Evolutionary conservation across 208 protist species (phyloP).

Genomic region (Trypanosoma conorhini): DNA sequence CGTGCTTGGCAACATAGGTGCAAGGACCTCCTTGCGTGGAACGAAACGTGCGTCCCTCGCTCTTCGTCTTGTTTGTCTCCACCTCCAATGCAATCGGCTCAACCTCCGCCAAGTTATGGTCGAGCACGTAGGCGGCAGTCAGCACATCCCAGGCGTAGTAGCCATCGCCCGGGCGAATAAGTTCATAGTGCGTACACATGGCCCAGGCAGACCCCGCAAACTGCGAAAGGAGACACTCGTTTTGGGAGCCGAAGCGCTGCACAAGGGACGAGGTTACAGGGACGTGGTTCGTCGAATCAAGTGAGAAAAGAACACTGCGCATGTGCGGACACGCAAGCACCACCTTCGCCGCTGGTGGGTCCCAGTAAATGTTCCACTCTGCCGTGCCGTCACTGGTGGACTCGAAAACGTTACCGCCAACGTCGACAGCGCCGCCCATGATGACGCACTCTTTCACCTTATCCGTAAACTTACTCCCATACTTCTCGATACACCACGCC

Average conservation of each 20-base stretch:
- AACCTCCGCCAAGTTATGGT: constrained; percentile 47
- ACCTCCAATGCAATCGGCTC: constrained; percentile 61
- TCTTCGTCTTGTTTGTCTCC: constrained; percentile 42
- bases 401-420: constrained; percentile 84
- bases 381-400: constrained; percentile 69
- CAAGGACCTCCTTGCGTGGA: constrained; percentile 6
- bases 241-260: constrained; percentile 76
- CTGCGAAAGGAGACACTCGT: constrained; percentile 78
- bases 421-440: constrained; percentile 88
- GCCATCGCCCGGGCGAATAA: constrained; percentile 61
- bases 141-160: constrained; percentile 92
- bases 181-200: constrained; percentile 71
- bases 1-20: constrained; percentile 53
- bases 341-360: constrained; percentile 67
- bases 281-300: constrained; percentile 86
- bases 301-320: constrained; percentile 69
- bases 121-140: constrained; percentile 79
- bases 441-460: constrained; percentile 87
- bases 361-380: constrained; percentile 93
- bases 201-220: constrained; percentile 85
- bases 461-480: constrained; percentile 70
- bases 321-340: constrained; percentile 65
- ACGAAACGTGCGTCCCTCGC: constrained; percentile 58
- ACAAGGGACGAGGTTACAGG: constrained; percentile 70
- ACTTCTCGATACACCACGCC: constrained; percentile 81